Base-by-base conservation (phyloP, 2,329 filamentous ascomycete species). In the Fusarium hostae region DNA sequence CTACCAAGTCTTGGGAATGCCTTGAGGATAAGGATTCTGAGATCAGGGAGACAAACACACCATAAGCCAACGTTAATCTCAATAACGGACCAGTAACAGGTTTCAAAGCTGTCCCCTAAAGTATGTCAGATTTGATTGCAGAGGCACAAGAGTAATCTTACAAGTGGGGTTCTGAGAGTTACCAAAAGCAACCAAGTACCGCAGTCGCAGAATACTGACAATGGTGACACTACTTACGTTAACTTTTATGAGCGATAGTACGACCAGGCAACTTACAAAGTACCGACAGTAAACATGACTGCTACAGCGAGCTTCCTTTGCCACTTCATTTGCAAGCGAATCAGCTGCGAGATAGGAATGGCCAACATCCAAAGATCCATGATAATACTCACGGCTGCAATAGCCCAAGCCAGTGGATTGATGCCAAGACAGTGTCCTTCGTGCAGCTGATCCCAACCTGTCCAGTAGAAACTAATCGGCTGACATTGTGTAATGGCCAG, bases 401-500 rank as follows among this genome's bases (percentile, higher is more conserved):
- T 68, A 1, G 64, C 43, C 69, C 68, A 72, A 2, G 55, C 68
- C 5, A 72, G 20, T 1, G 68, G 40, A 15, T 71, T 56, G 6
- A 71, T 40, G 4, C 52, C 63, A 4, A 68, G 26, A 26, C 63
- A 71, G 9, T 43, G 39, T 1, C 69, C 68, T 0, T 54, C 7
- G 1, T 68, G 55, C 5, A 65, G 5, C 2, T 41, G 37, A 28
- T 71, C 59, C 69, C 68, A 71, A 0, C 51, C 62, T 11, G 30
- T 28, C 69, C 63, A 71, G 6, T 64, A 71, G 1, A 47, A 67
- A 11, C 40, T 61, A 7, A 71, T 59, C 0, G 69, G 69, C 0
- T 13, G 51, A 12, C 69, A 71, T 48, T 71, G 63, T 0, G 57
- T 11, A 5, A 68, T 57, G 1, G 54, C 65, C 5, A 65, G 13